A percentile compares a stretch with the other conserved stretches of the same genome.
These are phyloP conservation scores for Osmanthus fragrans DNA, from an alignment of 257 asterid species.

Conservation along the genomic window DNA sequence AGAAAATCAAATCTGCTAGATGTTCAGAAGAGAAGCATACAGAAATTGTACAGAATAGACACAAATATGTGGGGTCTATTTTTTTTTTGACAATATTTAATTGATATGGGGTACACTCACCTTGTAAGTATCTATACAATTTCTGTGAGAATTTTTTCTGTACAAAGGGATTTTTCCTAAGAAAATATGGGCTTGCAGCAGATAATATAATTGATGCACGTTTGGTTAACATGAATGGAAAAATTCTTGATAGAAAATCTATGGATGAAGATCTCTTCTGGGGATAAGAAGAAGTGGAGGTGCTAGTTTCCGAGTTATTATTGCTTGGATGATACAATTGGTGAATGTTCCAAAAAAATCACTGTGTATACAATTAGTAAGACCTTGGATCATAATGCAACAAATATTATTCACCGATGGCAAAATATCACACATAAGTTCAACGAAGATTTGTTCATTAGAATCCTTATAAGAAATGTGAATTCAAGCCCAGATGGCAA, in stretches of 20 bases:
- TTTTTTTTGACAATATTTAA: too few species aligned
- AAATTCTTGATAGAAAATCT: background rate
- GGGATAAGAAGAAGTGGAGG: background rate
- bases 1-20: too few species aligned
- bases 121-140: too few species aligned
- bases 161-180: too few species aligned
- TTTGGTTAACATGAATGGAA: background rate
- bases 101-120: too few species aligned
- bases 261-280: conserved; percentile 1
- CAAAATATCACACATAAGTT: background rate
- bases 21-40: too few species aligned
- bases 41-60: too few species aligned
- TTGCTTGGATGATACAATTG: background rate
- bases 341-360: background rate
- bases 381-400: background rate
- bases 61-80: too few species aligned
- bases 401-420: background rate
- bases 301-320: conserved; percentile 3
- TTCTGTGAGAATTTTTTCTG: too few species aligned
- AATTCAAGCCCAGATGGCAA: background rate
- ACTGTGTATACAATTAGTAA: background rate
- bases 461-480: background rate
- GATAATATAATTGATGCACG: background rate
- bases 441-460: background rate
- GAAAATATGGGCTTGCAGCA: background rate